Percentiles rank a stretch among this genome's conserved stretches.
These are phyloP conservation scores for Dichomitus squalens DNA, from an alignment of 1,284 basidiomycete species.

Conservation along the genomic window DNA sequence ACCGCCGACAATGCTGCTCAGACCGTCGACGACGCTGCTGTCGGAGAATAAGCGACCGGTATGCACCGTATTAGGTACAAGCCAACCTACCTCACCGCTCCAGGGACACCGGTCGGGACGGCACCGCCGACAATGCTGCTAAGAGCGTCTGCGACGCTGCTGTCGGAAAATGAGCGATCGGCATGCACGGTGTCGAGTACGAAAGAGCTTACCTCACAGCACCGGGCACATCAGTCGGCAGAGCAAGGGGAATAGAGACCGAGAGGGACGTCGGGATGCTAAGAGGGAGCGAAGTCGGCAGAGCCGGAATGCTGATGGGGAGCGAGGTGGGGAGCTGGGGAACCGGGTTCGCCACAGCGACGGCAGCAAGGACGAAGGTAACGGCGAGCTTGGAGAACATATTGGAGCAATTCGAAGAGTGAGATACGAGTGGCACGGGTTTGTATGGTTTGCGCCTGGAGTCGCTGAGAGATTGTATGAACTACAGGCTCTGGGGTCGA, in stretches of 20 bases:
- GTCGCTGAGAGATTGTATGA: neutral
- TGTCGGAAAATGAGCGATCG: too few relatives aligned
- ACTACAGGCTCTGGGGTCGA: neutral
- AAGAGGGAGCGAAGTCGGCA: neutral
- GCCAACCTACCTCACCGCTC: too few relatives aligned
- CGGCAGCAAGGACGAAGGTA: slow-evolving; percentile 15
- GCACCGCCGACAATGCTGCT: too few relatives aligned
- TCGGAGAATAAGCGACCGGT: too few relatives aligned
- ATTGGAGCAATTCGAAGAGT: neutral
- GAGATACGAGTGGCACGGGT: neutral
- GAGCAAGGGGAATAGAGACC: neutral
- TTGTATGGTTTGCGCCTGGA: neutral
- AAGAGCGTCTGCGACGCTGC: too few relatives aligned
- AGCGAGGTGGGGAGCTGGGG: slow-evolving; percentile 11
- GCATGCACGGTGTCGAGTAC: too few relatives aligned
- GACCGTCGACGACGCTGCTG: too few relatives aligned
- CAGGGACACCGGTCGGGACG: too few relatives aligned
- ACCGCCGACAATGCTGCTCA: too few relatives aligned
- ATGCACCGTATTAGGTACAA: too few relatives aligned
- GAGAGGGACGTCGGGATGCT: neutral
- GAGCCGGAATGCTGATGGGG: neutral
- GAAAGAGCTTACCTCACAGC: neutral
- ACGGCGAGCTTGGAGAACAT: slow-evolving; percentile 20
- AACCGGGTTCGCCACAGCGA: slow-evolving; percentile 14
- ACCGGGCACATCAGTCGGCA: neutral